Percentiles rank a stretch among this genome's conserved stretches.
phyloP scores from a whole-genome alignment of 1,284 basidiomycete species.

The Heimioporus retisporus region DNA sequence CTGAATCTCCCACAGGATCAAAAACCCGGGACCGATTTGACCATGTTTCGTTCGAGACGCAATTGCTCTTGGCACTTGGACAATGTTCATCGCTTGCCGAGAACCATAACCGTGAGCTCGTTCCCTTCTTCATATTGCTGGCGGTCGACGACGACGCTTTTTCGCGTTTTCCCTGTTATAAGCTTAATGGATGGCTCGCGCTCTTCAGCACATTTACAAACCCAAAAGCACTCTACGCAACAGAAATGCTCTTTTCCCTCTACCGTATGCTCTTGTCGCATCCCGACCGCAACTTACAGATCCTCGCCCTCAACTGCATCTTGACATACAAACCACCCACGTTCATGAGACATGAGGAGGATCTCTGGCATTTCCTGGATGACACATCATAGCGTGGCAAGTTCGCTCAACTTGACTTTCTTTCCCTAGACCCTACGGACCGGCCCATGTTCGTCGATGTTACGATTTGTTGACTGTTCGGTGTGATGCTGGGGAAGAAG shows the following conservation, averaged over 20 bases:
- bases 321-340: constrained; percentile 86
- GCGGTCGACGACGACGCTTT: constrained; percentile 44
- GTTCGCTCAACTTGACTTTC: constrained; percentile 79
- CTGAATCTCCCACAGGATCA: constrained; percentile 59
- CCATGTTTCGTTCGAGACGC: constrained; percentile 78
- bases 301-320: constrained; percentile 82
- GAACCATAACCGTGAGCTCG: constrained; percentile 84
- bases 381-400: constrained; percentile 93
- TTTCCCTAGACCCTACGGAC: constrained; percentile 70
- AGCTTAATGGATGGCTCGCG: constrained; percentile 82
- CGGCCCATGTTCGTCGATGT: constrained; percentile 81
- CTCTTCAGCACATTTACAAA: constrained; percentile 93
- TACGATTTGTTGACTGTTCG: constrained; percentile 87
- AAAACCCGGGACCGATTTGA: constrained; percentile 77
- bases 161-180: constrained; percentile 60
- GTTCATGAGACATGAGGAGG: constrained; percentile 75
- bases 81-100: constrained; percentile 80
- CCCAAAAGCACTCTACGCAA: constrained; percentile 86
- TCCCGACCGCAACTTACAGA: constrained; percentile 87
- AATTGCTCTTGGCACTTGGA: constrained; percentile 78
- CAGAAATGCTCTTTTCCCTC: constrained; percentile 73
- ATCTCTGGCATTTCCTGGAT: constrained; percentile 81
- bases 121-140: constrained; percentile 82
- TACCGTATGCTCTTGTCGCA: constrained; percentile 88
- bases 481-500: constrained; percentile 88